Evolutionary conservation across 106 monocot species (phyloP).

Genomic region (Acanthochlamys bracteata): DNA sequence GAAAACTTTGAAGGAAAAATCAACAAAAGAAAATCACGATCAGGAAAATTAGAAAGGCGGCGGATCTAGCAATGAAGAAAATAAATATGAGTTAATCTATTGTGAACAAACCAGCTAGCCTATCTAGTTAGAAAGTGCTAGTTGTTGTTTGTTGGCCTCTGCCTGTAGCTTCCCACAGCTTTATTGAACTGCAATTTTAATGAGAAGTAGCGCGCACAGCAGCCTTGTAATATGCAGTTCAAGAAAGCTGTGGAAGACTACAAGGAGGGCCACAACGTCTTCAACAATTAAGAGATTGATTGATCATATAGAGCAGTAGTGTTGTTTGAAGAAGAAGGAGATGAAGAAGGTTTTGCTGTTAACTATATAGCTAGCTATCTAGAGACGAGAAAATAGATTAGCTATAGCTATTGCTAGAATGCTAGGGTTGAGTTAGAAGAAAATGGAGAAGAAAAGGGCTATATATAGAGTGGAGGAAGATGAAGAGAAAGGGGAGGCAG

Average conservation of each 20-base stretch:
- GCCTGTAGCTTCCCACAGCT: constrained; percentile 93
- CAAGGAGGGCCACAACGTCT: constrained; percentile 37
- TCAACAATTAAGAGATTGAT: too few relatives aligned
- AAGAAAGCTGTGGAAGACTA: constrained; percentile 98
- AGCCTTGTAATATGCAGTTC: constrained; percentile 45
- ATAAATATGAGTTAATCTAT: too few relatives aligned
- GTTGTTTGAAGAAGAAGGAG: not conserved
- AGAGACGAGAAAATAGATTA: not conserved
- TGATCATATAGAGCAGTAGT: too few relatives aligned
- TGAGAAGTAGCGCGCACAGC: not conserved
- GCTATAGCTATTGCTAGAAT: not conserved
- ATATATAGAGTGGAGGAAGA: constrained; percentile 20
- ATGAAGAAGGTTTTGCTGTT: not conserved
- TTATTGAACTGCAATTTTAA: constrained; percentile 78
- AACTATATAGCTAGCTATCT: not conserved
- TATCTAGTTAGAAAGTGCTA: too few relatives aligned
- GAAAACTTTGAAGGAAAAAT: too few relatives aligned
- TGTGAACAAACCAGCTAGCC: too few relatives aligned
- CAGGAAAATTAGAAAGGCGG: too few relatives aligned
- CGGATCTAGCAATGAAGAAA: too few relatives aligned
- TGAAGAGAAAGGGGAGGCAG: constrained; percentile 1
- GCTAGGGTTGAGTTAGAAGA: constrained; percentile 3
- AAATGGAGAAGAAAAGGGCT: constrained; percentile 8
- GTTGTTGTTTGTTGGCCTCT: constrained; percentile 27
- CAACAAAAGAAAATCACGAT: too few relatives aligned